Conservation (phyloP, 148 eudicot genomes). For the Chenopodium suecicum region DNA sequence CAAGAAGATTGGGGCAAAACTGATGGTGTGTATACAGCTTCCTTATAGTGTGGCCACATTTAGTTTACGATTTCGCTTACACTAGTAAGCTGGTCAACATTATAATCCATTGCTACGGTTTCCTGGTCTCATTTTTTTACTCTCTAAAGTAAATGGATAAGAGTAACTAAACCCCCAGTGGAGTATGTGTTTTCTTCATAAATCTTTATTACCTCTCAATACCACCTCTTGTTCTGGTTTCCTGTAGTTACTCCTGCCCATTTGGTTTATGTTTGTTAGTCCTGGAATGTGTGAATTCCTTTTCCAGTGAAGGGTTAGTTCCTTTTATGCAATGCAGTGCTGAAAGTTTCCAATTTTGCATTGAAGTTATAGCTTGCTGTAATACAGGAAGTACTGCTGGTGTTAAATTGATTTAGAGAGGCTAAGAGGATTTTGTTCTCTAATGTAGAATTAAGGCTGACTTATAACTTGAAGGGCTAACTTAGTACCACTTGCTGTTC, state of each 20-base stretch:
- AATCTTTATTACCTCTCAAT: no score
- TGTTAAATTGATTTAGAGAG: not conserved
- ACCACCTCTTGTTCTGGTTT: not conserved
- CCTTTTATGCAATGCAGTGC: not conserved
- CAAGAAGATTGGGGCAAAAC: constrained; percentile 89
- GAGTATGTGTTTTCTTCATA: no score
- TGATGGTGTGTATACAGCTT: constrained; percentile 62
- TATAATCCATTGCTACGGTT: not conserved
- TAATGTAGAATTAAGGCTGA: not conserved
- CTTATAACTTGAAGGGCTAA: not conserved
- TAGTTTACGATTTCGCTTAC: not conserved
- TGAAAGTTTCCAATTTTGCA: not conserved
- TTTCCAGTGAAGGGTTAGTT: not conserved
- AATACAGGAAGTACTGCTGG: not conserved
- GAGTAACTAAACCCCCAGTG: no score
- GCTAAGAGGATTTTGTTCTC: not conserved
- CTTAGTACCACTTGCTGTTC: not conserved
- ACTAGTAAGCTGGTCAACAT: not conserved
- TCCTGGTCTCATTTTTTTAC: not conserved
- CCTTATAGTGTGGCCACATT: not conserved
- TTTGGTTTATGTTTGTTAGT: not conserved
- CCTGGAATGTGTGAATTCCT: not conserved
- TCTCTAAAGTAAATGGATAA: no score
- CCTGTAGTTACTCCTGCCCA: not conserved
- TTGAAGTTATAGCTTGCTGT: not conserved